Evolutionary conservation across 2,329 filamentous ascomycete genomes (phyloP).

Genomic region (Juglanconis oblonga): DNA sequence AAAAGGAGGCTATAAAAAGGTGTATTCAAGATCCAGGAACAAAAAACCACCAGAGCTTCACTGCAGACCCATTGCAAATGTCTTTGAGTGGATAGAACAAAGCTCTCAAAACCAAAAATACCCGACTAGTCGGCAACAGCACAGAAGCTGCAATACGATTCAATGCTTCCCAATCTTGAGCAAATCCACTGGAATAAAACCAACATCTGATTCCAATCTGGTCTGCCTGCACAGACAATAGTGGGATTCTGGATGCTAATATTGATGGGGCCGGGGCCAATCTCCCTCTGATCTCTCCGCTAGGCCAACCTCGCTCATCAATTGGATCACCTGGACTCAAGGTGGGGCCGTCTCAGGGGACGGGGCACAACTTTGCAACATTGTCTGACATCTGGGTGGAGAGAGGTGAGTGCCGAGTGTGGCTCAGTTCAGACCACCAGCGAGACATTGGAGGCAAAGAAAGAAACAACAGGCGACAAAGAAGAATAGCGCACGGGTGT

Average conservation of each 20-base stretch:
- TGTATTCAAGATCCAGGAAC: background rate
- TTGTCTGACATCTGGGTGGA: background rate
- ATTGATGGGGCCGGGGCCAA: background rate
- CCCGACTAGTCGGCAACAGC: no score
- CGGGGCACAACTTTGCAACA: background rate
- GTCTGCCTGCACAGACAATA: background rate
- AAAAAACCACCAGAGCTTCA: background rate
- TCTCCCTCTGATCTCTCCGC: background rate
- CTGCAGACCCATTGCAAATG: background rate
- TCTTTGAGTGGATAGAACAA: background rate
- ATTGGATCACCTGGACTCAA: background rate
- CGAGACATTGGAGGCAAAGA: conserved; percentile 42
- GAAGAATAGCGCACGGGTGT: background rate
- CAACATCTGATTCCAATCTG: background rate
- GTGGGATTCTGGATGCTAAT: background rate
- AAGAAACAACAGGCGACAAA: conserved; percentile 38
- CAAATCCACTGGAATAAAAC: no score
- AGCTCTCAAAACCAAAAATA: background rate
- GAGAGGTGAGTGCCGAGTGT: background rate
- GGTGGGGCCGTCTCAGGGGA: conserved; percentile 4
- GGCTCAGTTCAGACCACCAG: conserved; percentile 3
- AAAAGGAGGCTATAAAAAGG: background rate
- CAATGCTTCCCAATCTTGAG: no score
- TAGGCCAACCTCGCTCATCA: background rate
- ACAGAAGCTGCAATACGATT: no score